Evolutionary conservation across 1,284 basidiomycete species (phyloP), one percentile per base, ranked within the genome.

Genomic region (Fistulinella cinereoalba): DNA sequence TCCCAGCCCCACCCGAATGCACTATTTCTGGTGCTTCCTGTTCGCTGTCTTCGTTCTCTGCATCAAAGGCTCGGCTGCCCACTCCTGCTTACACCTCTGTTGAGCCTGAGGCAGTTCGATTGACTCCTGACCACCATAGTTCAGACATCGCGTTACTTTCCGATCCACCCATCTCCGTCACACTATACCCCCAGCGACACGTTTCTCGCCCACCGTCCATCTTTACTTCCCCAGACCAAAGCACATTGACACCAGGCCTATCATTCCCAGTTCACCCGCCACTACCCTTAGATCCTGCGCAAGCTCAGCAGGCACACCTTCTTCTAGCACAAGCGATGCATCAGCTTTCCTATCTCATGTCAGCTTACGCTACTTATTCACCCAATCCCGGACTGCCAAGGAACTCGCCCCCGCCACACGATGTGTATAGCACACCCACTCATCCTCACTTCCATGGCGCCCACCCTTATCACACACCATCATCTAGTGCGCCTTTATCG

Each of bases 321-420:
- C 58, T 64, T 39, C 36, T 64, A 23, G 56, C 56, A 3, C 62
- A 64, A 48, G 64, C 65, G 18, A 64, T 64, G 56, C 60, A 68
- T 11, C 65, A 68, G 25, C 54, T 64, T 29, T 60, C 62, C 27
- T 68, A 54, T 32, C 34, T 67, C 24, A 38, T 64, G 32, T 68
- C 65, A 29, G 41, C 59, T n/a, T 65, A 62, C 13, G 12, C 47
- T 36, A 22, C 43, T 36, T 65, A 53, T 39, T 10, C 37, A 19
- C 22, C 56, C 22, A 47, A 38, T 38, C 45, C 59, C 4, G 41
- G 42, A 32, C 63, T 56, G 21, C 18, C 57, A 1, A 64, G 62
- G 64, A 52, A 49, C 12, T 43, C 25, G 16, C 45, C 40, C 32
- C 46, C 46, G 21, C 37, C 41, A 29, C 48, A 49, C 22, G 3